Evolutionary conservation across 2,329 filamentous ascomycete genomes (phyloP).

Genomic region (Rhexocercosporidium sp.): DNA sequence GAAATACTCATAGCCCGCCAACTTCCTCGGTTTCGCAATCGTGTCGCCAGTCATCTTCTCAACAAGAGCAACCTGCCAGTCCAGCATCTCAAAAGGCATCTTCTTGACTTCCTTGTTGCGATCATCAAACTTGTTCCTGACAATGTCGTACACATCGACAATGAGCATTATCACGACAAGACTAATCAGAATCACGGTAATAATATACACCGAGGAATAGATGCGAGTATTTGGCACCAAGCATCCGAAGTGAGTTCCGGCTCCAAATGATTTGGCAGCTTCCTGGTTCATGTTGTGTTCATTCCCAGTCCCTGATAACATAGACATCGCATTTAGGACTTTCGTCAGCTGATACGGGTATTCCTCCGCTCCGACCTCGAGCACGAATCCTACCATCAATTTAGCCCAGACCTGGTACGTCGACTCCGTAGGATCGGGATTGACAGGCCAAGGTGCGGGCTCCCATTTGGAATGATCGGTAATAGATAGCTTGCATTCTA

Average conservation of each 20-base stretch:
- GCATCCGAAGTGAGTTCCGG: background rate
- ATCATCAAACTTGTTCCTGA: no score
- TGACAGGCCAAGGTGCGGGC: background rate
- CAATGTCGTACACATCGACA: no score
- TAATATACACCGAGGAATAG: background rate
- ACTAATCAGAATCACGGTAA: background rate
- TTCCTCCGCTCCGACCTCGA: background rate
- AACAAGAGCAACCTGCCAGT: background rate
- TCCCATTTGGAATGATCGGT: background rate
- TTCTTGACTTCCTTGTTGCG: conserved; percentile 8
- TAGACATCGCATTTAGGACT: conserved; percentile 12
- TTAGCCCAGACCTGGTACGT: background rate
- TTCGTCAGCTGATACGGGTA: background rate
- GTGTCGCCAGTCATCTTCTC: conserved; percentile 1
- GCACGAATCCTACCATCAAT: background rate
- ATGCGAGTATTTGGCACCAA: background rate
- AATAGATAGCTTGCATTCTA: background rate
- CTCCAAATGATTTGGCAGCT: background rate
- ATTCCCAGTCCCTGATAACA: background rate
- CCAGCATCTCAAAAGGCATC: conserved; percentile 6
- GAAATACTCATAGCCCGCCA: conserved; percentile 9
- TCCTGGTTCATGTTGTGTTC: background rate
- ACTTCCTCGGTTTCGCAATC: background rate
- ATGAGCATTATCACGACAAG: no score
- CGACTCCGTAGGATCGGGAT: no score